Evolutionary conservation across 1,284 basidiomycete genomes (phyloP), one percentile per base, ranked within the genome.

Genomic region (Rhodofomes roseus): DNA sequence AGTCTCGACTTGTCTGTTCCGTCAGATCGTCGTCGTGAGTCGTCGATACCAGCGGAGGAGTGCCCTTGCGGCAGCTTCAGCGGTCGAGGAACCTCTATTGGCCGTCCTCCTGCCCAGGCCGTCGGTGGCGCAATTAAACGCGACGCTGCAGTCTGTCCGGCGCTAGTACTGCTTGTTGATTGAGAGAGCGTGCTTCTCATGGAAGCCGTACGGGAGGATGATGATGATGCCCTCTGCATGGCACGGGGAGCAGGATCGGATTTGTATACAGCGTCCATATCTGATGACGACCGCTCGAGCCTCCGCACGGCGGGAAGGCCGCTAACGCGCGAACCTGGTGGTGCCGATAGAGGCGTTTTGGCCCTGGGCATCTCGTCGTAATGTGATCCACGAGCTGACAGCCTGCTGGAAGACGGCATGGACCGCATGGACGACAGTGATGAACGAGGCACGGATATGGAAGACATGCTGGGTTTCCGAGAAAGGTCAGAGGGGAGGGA

Each of bases 211-310:
- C 27, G 31, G 2, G 50, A 52, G 6, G 50, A 52, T 22, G 16
- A 11, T 9, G 50, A 52, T 18, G 50, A 52, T 22, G 16, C 20
- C n/a, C 27, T 12, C 23, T 29, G 2, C 46, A 27, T 23, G 5
- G 25, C 25, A 8, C 70, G 8, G 70, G 71, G 7, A 71, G 73
- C 11, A 63, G 43, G 4, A 66, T 60, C 4, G 65, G 56, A 20
- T 61, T 64, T 52, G 50, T 52, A 52, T 29, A 36, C 12, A 20
- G 29, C 31, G 22, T 52, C 50, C 31, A 23, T 23, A 12, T 52
- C 50, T 9, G 50, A 52, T 0, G 31, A 31, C 31, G 50, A 23
- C 9, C 50, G 29, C 31, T 52, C 50, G 18, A 36, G 50, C 50
- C 20, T 52, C 8, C 50, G 50, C n/a, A 36, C 50, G 31, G 63